A percentile compares a stretch with the other conserved stretches of the same genome.
Evolutionary conservation across 1,284 basidiomycete species (phyloP).

Genomic region (Tilletia indica): DNA sequence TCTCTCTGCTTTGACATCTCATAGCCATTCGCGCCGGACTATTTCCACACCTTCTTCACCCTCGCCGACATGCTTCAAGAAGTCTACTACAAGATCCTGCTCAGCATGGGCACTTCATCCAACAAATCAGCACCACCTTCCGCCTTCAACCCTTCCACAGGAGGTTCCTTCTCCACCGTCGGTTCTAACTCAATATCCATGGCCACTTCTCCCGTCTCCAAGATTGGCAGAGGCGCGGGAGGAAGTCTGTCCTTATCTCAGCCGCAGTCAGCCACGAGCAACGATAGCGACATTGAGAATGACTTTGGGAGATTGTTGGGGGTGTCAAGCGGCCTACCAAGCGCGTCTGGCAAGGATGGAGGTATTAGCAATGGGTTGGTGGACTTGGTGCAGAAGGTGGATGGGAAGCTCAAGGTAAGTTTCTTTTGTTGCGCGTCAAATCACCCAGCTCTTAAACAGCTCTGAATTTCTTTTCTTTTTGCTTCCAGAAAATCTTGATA

Average conservation of each 20-base stretch:
- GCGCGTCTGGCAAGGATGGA: background rate
- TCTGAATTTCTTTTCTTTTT: background rate
- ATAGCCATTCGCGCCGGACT: constrained; percentile 42
- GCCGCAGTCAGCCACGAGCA: background rate
- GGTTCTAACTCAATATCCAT: background rate
- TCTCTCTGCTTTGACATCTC: background rate
- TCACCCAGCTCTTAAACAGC: background rate
- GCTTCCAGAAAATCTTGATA: constrained; percentile 27
- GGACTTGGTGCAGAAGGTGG: constrained; percentile 40
- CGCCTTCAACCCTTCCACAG: background rate
- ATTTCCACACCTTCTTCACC: constrained; percentile 42
- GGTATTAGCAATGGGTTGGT: constrained; percentile 27
- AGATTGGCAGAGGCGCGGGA: background rate
- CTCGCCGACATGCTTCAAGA: constrained; percentile 44
- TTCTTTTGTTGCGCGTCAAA: background rate
- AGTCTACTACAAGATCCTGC: constrained; percentile 41
- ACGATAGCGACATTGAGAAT: background rate
- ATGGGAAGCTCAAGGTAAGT: constrained; percentile 40
- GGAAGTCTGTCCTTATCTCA: background rate
- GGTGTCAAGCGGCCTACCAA: background rate
- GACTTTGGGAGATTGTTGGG: constrained; percentile 10
- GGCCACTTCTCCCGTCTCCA: background rate
- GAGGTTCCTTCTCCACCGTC: background rate
- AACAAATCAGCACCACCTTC: background rate
- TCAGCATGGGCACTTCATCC: background rate